Percentiles rank a stretch among this genome's conserved stretches.
Evolutionary conservation across 352 stramenopile species (phyloP).

Genomic region (Phytopythium aichiense): DNA sequence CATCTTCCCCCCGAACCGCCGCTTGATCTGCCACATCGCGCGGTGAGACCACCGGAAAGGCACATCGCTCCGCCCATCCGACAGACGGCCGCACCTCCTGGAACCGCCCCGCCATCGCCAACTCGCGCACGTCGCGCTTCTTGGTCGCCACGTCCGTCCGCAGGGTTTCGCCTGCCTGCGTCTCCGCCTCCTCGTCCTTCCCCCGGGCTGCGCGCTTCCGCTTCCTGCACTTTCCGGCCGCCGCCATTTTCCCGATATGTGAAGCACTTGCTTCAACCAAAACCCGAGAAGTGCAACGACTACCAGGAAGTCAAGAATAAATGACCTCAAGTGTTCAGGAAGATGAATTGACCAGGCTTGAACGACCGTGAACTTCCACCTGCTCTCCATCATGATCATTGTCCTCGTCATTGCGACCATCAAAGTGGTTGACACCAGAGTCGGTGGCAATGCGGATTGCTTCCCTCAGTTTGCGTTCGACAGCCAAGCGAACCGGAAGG

Average conservation of each 20-base stretch:
- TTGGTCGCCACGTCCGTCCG: conserved; percentile 41
- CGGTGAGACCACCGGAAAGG: not conserved
- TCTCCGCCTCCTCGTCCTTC: not conserved
- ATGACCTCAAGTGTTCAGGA: not conserved
- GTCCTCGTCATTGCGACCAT: no score
- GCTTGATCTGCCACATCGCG: conserved; percentile 40
- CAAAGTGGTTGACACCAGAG: no score
- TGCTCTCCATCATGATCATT: no score
- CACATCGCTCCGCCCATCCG: not conserved
- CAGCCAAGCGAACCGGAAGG: conserved; percentile 27
- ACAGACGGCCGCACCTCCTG: conserved; percentile 28
- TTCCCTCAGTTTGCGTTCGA: not conserved
- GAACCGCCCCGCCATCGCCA: conserved; percentile 48
- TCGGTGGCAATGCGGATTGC: not conserved
- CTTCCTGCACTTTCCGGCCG: conserved; percentile 19
- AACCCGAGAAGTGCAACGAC: conserved; percentile 8
- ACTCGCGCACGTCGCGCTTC: conserved; percentile 72
- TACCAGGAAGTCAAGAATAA: conserved; percentile 8
- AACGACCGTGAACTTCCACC: no score
- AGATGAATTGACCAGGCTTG: no score
- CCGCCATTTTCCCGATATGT: not conserved
- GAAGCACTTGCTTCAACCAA: conserved; percentile 2
- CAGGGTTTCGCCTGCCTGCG: not conserved
- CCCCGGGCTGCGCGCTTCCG: conserved; percentile 7
- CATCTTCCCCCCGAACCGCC: conserved; percentile 68